phyloP scores from a whole-genome alignment of 2,329 filamentous ascomycete species.

The Pseudocercospora crystallina region DNA sequence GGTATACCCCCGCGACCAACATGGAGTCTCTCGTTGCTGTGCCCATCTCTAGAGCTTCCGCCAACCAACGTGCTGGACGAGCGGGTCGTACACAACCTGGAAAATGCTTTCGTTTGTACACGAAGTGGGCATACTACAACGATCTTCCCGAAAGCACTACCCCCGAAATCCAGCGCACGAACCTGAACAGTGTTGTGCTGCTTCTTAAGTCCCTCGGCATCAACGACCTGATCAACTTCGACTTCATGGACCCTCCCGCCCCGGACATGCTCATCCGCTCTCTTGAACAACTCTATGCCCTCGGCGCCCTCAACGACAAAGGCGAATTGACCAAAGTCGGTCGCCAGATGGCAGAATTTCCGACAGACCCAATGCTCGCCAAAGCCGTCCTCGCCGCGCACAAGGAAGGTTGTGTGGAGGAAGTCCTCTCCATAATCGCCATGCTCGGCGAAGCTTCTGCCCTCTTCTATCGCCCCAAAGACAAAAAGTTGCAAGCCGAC shows the following conservation, averaged over 20 bases:
- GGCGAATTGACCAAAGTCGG: slow-evolving; percentile 89
- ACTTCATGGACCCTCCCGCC: slow-evolving; percentile 92
- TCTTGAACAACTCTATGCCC: slow-evolving; percentile 84
- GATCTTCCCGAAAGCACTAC: slow-evolving; percentile 91
- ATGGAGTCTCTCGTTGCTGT: slow-evolving; percentile 92
- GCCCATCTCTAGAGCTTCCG: slow-evolving; percentile 85
- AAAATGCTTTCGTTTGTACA: slow-evolving; percentile 91
- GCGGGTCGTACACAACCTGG: slow-evolving; percentile 89
- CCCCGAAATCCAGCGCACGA: slow-evolving; percentile 89
- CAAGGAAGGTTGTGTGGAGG: slow-evolving; percentile 88
- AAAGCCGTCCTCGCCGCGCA: slow-evolving; percentile 86
- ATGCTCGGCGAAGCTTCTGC: slow-evolving; percentile 88
- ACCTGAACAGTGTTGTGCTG: slow-evolving; percentile 79
- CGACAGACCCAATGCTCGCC: slow-evolving; percentile 86
- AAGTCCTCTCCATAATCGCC: slow-evolving; percentile 88
- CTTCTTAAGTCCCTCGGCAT: slow-evolving; percentile 88
- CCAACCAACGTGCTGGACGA: slow-evolving; percentile 88
- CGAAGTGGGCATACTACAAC: slow-evolving; percentile 82
- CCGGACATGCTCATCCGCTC: slow-evolving; percentile 86
- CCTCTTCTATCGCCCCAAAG: slow-evolving; percentile 91
- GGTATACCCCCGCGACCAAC: slow-evolving; percentile 85
- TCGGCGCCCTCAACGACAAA: slow-evolving; percentile 83
- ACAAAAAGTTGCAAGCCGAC: slow-evolving; percentile 96
- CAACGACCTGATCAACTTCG: slow-evolving; percentile 88
- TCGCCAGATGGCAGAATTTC: slow-evolving; percentile 92